A percentile compares a stretch with the other conserved stretches of the same genome.
phyloP scores from a whole-genome alignment of 768 basidiomycete genomes.

The Trametes coccinea region DNA sequence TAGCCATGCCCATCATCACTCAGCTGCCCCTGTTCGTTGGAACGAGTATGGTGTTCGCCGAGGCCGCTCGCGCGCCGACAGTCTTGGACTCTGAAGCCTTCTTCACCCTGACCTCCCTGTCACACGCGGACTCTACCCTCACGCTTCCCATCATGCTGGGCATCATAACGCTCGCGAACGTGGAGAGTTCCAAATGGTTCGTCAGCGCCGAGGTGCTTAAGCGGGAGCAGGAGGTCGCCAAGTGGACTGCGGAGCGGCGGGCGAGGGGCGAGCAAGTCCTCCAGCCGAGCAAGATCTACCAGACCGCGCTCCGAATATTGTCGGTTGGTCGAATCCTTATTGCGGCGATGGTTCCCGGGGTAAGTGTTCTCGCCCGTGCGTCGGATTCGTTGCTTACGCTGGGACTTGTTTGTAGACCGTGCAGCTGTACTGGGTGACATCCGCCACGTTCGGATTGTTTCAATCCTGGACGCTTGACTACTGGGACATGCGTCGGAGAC shows the following conservation, averaged over 20 bases:
- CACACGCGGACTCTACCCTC: slow-evolving; percentile 71
- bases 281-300: slow-evolving; percentile 52
- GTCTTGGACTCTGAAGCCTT: slow-evolving; percentile 80
- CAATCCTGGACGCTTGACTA: slow-evolving; percentile 77
- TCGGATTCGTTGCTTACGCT: slow-evolving; percentile 1
- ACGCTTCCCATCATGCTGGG: slow-evolving; percentile 71
- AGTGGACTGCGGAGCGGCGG: slow-evolving; percentile 45
- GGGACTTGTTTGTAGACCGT: slow-evolving; percentile 51
- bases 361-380: slow-evolving; percentile 35
- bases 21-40: slow-evolving; percentile 76
- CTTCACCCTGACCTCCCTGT: slow-evolving; percentile 67
- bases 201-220: slow-evolving; percentile 57
- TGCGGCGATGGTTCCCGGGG: slow-evolving; percentile 71
- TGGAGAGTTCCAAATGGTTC: slow-evolving; percentile 77
- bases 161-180: slow-evolving; percentile 73
- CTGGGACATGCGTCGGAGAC: slow-evolving; percentile 47
- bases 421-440: slow-evolving; percentile 75
- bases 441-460: slow-evolving; percentile 69
- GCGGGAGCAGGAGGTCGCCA: slow-evolving; percentile 48
- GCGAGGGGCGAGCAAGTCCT: slow-evolving; percentile 47
- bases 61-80: slow-evolving; percentile 55
- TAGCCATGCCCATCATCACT: slow-evolving; percentile 58
- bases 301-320: slow-evolving; percentile 52
- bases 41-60: slow-evolving; percentile 58
- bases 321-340: slow-evolving; percentile 69